Evolutionary conservation across 257 asterid genomes (phyloP), one percentile per base, ranked within the genome.

Genomic region (Solanum pinnatisectum): DNA sequence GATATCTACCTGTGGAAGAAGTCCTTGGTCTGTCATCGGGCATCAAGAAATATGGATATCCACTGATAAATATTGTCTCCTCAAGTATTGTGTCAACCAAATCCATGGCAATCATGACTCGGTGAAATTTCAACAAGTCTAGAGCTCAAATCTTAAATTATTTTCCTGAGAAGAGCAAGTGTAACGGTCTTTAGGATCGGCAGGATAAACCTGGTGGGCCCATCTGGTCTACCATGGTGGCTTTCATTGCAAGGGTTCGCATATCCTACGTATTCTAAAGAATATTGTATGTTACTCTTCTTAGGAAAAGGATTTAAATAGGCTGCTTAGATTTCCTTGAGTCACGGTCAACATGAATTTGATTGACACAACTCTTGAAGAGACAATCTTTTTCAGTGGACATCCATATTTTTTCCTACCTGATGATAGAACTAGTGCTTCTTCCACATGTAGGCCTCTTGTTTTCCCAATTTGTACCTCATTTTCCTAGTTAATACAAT

Each of bases 21-120:
- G 96, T 92, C n/a, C 85, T 94, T 42, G 86, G 2, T 92, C 91
- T 95, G 40, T 82, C 92, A 8, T 83, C 91, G 12, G 93, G 91
- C 60, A 89, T 89, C 85, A 87, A 32, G 22, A 86, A 16, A 32
- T 20, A 78, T 39, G 49, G 37, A 35, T 78, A 87, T 82, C 27
- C 85, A 22, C 60, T 74, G 6, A 90, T 49, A 72, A 23, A 18
- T 78, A 14, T 82, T 39, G n/a, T 7, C 49, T 85, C 79, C 76
- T 49, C 88, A 18, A 88, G 44, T 46, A 30, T 88, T 40, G 83
- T 49, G 59, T 86, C 12, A 36, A 60, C 87, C 87, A 89, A 86
- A 73, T 44, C 42, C 70, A 86, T 83, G 59, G 32, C 46, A 78
- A 23, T 82, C 39, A n/a, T 76, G 56, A 36, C 25, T 8, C 74